Evolutionary conservation across 257 asterid species (phyloP), one percentile per base, ranked within the genome.

Genomic region (Penstemon newberryi): DNA sequence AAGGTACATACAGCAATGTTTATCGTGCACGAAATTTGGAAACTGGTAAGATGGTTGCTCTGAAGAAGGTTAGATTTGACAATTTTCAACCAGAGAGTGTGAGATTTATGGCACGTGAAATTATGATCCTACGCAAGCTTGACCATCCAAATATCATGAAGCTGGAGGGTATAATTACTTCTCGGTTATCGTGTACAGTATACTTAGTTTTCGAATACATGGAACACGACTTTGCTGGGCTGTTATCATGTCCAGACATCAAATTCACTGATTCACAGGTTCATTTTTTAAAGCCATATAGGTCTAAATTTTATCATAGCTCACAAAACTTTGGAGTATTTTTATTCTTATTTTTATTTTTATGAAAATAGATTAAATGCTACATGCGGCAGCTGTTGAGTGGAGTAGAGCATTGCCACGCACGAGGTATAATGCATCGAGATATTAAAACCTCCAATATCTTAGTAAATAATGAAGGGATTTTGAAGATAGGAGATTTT

Each of bases 201-300:
- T 89, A 87, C 88, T 94, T 94, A 46, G 99, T 94, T 54, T 94
- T 94, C 65, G 97, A 94, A 76, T 94, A 91, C 80, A 94, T 94
- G 97, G 99, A 94, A 73, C 99, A 94, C 13, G 99, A 94, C 74
- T 96, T 94, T n/a, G 79, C 96, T 1, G 97, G 99, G 11, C 81
- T 94, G 7, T 70, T 94, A 10, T 85, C 99, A 4, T 87, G 86
- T 60, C 97, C 99, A 2, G 88, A 84, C 49, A 80, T 91, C 87
- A 89, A 83, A 76, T 94, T 94, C 79, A 94, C 81, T 0, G 97
- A 91, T 55, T 84, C 99, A 7, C 96, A 90, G 96, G 97, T 93
- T 40, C 1, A 77, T 53, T 55, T 5, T 25, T 25, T 25, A 25
- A 25, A 25, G 4, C 3, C 6, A 8, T 0, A 12, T 58, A 13